Base-by-base conservation (phyloP, 1,284 basidiomycete genomes). In the Cystobasidium pallidum region DNA sequence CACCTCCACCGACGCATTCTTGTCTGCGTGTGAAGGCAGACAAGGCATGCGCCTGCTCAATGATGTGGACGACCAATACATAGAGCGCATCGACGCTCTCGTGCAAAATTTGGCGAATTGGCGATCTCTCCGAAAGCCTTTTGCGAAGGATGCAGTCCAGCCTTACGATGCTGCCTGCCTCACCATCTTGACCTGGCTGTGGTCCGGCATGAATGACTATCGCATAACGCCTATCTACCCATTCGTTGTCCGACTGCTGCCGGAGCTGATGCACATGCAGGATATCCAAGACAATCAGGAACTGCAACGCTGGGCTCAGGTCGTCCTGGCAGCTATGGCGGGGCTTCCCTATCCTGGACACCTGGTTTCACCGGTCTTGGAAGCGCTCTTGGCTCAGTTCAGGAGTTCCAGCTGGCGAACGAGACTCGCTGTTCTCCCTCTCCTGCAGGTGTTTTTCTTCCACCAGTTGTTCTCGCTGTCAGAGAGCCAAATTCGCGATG, bases 91-190 rank as follows among this genome's bases (percentile, higher is more conserved):
- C 86, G 93, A 74, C 58, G 73, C 66, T 59, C 76, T 82, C 36
- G 78, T 78, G 13, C 39, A 71, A 24, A 75, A 79, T 30, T 75
- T 83, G n/a, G 75, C 74, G 0, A 51, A 74, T 30, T 80, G 77
- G 77, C 77, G 81, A 11, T 72, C 61, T 15, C 76, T 80, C 66
- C 77, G 82, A 13, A 78, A 80, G 67, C 82, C 82, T 1, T 79
- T 78, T 19, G 78, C 81, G 0, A 79, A 81, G 39, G 82, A 81
- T 28, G 75, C 78, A 78, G 68, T 71, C 21, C 93, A 91, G 3
- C 87, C 87, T 83, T 95, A 95, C 80, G 93, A 96, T 82, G 92
- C 91, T 83, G 87, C 91, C 70, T 89, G 90, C 13, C 82, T 91
- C 71, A 89, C 89, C 26, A 81, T 91, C 73, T 79, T 92, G 30